These are phyloP conservation scores for Russula foetens DNA, from an alignment of 768 basidiomycete species.

Conservation along the genomic window DNA sequence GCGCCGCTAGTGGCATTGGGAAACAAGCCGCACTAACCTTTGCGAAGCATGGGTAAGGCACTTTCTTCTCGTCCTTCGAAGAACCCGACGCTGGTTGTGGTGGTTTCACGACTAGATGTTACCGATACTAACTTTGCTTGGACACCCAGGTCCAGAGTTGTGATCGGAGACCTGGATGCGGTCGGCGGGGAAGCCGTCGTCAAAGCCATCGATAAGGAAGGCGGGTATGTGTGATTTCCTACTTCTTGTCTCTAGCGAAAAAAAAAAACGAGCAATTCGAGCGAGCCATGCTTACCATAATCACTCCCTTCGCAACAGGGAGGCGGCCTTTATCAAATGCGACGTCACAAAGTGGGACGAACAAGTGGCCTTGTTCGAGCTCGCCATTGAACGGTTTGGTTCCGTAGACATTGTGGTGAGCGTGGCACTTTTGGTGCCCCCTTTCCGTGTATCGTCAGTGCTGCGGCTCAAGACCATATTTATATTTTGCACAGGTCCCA, in stretches of 20 bases:
- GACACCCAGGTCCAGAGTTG: conserved; percentile 36
- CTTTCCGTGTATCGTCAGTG: background rate
- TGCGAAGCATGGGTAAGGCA: conserved; percentile 41
- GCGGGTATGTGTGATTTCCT: conserved; percentile 33
- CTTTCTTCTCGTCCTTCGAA: background rate
- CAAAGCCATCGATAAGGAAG: conserved; percentile 31
- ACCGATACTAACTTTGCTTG: background rate
- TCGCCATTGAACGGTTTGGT: conserved; percentile 38
- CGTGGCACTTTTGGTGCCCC: background rate
- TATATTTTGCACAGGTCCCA: background rate
- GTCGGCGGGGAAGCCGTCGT: conserved; percentile 35
- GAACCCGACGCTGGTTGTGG: too few species aligned
- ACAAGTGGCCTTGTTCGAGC: conserved; percentile 43
- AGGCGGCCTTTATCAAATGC: conserved; percentile 36
- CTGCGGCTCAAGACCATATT: too few species aligned
- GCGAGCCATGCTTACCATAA: background rate
- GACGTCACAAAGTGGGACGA: conserved; percentile 50
- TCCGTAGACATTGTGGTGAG: conserved; percentile 48
- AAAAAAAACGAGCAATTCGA: background rate
- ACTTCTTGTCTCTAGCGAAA: background rate
- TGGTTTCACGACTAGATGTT: too few species aligned
- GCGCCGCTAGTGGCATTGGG: conserved; percentile 37
- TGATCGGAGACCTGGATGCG: conserved; percentile 45
- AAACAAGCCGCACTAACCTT: conserved; percentile 43
- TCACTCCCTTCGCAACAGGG: conserved; percentile 25